phyloP scores from a whole-genome alignment of 176 grass and related monocot genomes.

The Eragrostis nindensis region DNA sequence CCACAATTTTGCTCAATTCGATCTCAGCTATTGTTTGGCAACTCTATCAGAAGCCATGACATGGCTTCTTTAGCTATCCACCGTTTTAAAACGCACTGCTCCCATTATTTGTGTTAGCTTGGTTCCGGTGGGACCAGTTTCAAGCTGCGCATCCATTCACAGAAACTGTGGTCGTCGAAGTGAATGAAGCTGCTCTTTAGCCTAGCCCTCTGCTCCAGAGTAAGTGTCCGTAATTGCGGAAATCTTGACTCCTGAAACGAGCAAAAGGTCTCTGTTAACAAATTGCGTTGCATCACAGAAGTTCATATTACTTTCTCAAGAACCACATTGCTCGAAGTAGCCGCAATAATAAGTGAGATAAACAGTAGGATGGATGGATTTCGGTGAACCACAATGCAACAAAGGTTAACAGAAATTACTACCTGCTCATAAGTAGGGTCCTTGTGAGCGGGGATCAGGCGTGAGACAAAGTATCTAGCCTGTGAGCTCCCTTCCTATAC shows the following conservation, averaged over 20 bases:
- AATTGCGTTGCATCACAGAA: neutral
- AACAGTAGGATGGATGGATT: neutral
- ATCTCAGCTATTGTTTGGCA: slow-evolving; percentile 42
- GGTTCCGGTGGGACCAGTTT: slow-evolving; percentile 87
- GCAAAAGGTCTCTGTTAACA: slow-evolving; percentile 29
- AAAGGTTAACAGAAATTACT: slow-evolving; percentile 17
- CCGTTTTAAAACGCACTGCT: neutral
- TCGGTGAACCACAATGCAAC: slow-evolving; percentile 14
- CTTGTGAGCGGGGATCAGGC: slow-evolving; percentile 98
- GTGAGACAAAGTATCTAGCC: slow-evolving; percentile 96
- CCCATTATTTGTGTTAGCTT: slow-evolving; percentile 53
- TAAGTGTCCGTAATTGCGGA: slow-evolving; percentile 70
- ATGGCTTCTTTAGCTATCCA: slow-evolving; percentile 26
- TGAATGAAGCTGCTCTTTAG: slow-evolving; percentile 96
- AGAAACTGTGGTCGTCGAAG: slow-evolving; percentile 92
- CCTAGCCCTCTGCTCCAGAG: slow-evolving; percentile 66
- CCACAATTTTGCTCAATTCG: slow-evolving; percentile 21
- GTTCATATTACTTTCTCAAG: neutral
- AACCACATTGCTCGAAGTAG: neutral
- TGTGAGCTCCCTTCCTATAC: slow-evolving; percentile 93
- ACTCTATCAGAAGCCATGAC: slow-evolving; percentile 11
- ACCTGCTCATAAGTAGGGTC: slow-evolving; percentile 99
- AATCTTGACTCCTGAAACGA: slow-evolving; percentile 91
- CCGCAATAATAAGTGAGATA: neutral
- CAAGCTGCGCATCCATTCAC: slow-evolving; percentile 99